Conservation (phyloP, 2,329 filamentous ascomycete species). For the Sporothrix humicola region DNA sequence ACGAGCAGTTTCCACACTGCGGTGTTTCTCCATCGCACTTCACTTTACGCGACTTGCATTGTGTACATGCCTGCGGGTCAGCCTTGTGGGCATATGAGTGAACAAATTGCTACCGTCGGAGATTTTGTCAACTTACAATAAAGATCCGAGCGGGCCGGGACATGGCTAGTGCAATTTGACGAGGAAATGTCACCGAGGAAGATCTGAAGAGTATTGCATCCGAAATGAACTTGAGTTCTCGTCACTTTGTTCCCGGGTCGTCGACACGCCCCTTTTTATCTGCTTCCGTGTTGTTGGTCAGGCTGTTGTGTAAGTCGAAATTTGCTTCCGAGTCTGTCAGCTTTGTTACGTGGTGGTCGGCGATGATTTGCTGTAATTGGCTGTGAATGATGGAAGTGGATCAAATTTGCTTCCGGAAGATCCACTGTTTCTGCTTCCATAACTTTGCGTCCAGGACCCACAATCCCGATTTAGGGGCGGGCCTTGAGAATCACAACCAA, state of each 20-base stretch:
- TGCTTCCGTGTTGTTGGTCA: not conserved
- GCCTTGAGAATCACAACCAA: too few relatives aligned
- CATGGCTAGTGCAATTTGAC: not conserved
- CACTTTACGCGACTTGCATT: constrained; percentile 16
- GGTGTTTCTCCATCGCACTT: not conserved
- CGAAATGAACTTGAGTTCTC: not conserved
- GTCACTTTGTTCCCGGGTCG: not conserved
- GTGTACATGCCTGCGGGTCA: constrained; percentile 15
- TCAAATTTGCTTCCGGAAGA: not conserved
- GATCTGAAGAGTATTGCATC: not conserved
- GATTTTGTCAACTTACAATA: not conserved
- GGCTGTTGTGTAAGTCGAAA: not conserved
- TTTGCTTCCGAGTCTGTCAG: constrained; percentile 11
- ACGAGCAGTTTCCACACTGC: not conserved
- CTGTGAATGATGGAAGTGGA: not conserved
- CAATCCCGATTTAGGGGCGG: not conserved
- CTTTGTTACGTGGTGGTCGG: too few relatives aligned
- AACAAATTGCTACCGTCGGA: not conserved
- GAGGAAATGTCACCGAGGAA: too few relatives aligned
- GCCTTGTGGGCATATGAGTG: not conserved
- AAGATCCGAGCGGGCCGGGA: constrained; percentile 13
- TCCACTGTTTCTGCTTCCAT: not conserved
- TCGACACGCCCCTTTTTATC: not conserved
- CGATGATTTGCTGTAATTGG: too few relatives aligned
- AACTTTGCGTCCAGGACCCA: not conserved